Evolutionary conservation across 2,329 filamentous ascomycete species (phyloP).

Genomic region (Sporothrix humicola): DNA sequence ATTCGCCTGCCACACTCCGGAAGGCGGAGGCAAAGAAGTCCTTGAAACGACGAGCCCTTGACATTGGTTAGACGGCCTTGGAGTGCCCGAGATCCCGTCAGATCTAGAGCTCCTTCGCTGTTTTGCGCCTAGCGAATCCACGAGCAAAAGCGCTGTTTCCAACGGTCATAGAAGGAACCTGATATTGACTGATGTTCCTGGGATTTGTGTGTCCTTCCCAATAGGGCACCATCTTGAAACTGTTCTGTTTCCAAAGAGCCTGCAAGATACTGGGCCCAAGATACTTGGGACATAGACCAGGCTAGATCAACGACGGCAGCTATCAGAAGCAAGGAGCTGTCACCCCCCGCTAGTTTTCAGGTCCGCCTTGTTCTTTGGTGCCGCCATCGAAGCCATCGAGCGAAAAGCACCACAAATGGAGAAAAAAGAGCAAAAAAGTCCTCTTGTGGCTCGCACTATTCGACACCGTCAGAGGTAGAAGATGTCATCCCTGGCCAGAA

Average conservation of each 20-base stretch:
- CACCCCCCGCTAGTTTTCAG: conserved; percentile 21
- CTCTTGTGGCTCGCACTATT: conserved; percentile 1
- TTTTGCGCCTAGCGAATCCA: background rate
- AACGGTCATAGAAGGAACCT: too few relatives aligned
- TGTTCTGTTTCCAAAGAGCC: conserved; percentile 10
- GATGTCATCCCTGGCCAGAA: background rate
- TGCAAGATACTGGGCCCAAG: background rate
- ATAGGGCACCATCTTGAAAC: conserved; percentile 9
- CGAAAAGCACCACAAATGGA: conserved; percentile 11
- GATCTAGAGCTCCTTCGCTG: background rate
- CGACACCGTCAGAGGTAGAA: conserved; percentile 11
- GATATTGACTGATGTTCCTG: background rate
- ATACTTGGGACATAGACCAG: background rate
- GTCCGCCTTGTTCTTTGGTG: background rate
- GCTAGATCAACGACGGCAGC: conserved; percentile 23
- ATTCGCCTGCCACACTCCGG: background rate
- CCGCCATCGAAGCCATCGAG: background rate
- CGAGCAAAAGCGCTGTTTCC: background rate
- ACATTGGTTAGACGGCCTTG: background rate
- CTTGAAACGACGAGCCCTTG: background rate
- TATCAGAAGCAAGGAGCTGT: conserved; percentile 13
- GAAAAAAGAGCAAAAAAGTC: background rate
- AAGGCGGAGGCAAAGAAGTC: background rate
- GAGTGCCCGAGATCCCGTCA: conserved; percentile 20
- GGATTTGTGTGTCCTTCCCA: background rate